Percentiles rank a stretch among this genome's conserved stretches.
These are phyloP conservation scores for Leptodontidium sp. DNA, from an alignment of 2,329 filamentous ascomycete species.

Conservation along the genomic window DNA sequence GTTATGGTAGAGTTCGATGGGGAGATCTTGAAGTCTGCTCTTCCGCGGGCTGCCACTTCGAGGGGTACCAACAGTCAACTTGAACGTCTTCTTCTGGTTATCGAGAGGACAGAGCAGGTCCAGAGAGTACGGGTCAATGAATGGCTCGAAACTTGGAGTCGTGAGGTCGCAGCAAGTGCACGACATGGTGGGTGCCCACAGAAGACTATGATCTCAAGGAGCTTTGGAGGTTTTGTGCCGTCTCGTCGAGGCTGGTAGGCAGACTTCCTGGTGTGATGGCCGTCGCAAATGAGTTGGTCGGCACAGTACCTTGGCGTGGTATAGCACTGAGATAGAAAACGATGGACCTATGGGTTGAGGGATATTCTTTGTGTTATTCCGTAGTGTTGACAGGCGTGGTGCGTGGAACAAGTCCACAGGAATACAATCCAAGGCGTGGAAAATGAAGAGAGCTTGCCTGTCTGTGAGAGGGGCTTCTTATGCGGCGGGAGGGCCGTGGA, in stretches of 20 bases:
- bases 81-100: not conserved
- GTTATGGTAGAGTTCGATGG: constrained; percentile 5
- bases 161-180: not conserved
- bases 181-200: not conserved
- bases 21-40: not conserved
- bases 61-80: not conserved
- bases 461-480: too few species aligned
- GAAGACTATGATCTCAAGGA: too few species aligned
- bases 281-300: not conserved
- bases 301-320: not conserved
- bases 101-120: not conserved
- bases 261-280: not conserved
- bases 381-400: not conserved
- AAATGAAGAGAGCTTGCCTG: too few species aligned
- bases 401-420: not conserved
- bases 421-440: too few species aligned
- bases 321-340: not conserved
- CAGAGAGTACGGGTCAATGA: not conserved
- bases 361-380: not conserved
- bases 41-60: not conserved
- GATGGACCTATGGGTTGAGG: not conserved
- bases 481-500: not conserved
- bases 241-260: not conserved
- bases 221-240: too few species aligned
- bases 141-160: constrained; percentile 2